These are phyloP conservation scores for Fraxinus anomala DNA, from an alignment of 257 asterid species.

Conservation along the genomic window DNA sequence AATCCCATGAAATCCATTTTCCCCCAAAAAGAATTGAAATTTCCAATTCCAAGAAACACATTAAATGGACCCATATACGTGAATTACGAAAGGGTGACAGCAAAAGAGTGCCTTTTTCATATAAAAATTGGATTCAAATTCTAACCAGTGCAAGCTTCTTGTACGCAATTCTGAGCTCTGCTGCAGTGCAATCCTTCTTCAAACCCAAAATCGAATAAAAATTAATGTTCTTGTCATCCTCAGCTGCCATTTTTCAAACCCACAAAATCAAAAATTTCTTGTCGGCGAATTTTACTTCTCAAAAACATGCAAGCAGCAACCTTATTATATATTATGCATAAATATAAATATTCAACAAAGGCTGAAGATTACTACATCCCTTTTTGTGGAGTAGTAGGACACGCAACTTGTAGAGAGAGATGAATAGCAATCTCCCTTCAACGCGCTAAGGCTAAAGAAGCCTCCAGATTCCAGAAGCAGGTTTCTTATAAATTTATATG, in stretches of 20 bases:
- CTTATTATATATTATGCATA: not conserved
- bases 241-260: slow-evolving; percentile 54
- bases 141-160: slow-evolving; percentile 88
- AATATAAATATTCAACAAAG: slow-evolving; percentile 8
- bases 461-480: slow-evolving; percentile 71
- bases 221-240: slow-evolving; percentile 45
- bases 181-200: slow-evolving; percentile 65
- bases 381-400: not conserved
- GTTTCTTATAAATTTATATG: slow-evolving; percentile 24
- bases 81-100: not conserved
- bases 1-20: not conserved
- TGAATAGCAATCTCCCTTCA: slow-evolving; percentile 24
- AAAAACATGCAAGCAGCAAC: slow-evolving; percentile 12
- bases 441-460: slow-evolving; percentile 35
- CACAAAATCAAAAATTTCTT: slow-evolving; percentile 33
- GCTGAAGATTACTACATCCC: slow-evolving; percentile 23
- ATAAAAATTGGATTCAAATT: not conserved
- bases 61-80: not conserved
- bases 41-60: slow-evolving; percentile 10
- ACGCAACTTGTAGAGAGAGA: slow-evolving; percentile 32
- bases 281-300: slow-evolving; percentile 52
- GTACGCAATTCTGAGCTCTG: slow-evolving; percentile 72
- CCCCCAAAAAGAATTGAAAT: not conserved
- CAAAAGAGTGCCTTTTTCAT: not conserved
- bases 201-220: slow-evolving; percentile 71